Conservation (phyloP, 2,329 filamentous ascomycete genomes). For the Penicillium sp. region DNA sequence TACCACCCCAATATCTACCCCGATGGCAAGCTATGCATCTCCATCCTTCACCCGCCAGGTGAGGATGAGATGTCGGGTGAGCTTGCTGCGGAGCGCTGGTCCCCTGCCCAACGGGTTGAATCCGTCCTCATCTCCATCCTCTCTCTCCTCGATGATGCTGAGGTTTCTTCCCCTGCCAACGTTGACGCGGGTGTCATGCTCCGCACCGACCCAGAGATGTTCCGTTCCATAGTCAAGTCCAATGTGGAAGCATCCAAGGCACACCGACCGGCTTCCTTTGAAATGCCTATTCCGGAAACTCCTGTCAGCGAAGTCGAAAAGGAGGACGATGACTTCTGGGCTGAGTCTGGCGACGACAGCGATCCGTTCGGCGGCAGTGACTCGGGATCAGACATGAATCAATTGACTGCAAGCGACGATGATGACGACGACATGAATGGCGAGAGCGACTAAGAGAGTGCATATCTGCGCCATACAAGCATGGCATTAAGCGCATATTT, state of each 20-base stretch:
- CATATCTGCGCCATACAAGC: background rate
- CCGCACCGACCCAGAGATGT: slow-evolving; percentile 64
- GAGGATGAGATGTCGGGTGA: slow-evolving; percentile 92
- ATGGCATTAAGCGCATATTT: background rate
- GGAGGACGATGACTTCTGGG: slow-evolving; percentile 74
- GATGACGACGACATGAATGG: slow-evolving; percentile 17
- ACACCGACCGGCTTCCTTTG: slow-evolving; percentile 73
- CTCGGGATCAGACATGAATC: slow-evolving; percentile 46
- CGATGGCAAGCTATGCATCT: slow-evolving; percentile 90
- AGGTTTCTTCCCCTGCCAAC: slow-evolving; percentile 89
- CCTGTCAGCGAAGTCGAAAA: slow-evolving; percentile 56
- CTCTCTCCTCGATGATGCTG: slow-evolving; percentile 85
- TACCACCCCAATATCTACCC: slow-evolving; percentile 92
- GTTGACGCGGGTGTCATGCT: slow-evolving; percentile 87
- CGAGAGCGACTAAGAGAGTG: background rate
- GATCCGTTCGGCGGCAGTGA: slow-evolving; percentile 74
- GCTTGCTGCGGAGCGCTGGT: slow-evolving; percentile 85
- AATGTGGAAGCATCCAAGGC: slow-evolving; percentile 68
- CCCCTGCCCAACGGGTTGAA: slow-evolving; percentile 87
- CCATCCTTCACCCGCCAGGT: slow-evolving; percentile 86
- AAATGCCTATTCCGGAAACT: slow-evolving; percentile 72
- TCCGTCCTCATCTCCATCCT: slow-evolving; percentile 90
- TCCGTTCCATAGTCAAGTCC: slow-evolving; percentile 63
- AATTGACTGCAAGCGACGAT: slow-evolving; percentile 44
- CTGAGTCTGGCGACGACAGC: slow-evolving; percentile 64